A percentile compares a stretch with the other conserved stretches of the same genome.
Evolutionary conservation across 768 basidiomycete genomes (phyloP).

Genomic region (Boletus pseudo-olivaceus): DNA sequence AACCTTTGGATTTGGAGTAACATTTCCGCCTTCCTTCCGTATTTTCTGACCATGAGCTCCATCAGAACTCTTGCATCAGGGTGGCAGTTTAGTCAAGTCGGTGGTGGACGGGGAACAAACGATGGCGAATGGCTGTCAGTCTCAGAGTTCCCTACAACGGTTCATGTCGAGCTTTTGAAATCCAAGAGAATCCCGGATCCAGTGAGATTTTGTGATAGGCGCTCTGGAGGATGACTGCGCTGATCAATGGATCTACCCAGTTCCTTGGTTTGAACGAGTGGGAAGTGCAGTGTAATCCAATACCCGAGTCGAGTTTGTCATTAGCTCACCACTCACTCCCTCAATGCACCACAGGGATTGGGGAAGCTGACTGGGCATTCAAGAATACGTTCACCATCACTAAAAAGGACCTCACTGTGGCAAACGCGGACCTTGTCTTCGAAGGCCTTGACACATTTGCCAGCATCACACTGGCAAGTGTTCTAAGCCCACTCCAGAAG

Average conservation of each 20-base stretch:
- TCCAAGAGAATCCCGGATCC: constrained; percentile 77
- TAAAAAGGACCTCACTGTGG: constrained; percentile 40
- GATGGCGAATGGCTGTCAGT: constrained; percentile 65
- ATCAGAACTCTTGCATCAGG: constrained; percentile 35
- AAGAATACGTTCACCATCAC: constrained; percentile 57
- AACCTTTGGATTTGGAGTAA: not conserved
- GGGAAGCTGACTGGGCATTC: constrained; percentile 85
- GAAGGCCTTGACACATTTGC: constrained; percentile 93
- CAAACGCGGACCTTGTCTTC: constrained; percentile 73
- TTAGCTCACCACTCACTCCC: not conserved
- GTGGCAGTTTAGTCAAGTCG: constrained; percentile 70
- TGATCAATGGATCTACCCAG: constrained; percentile 37
- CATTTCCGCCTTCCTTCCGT: not conserved
- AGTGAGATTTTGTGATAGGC: constrained; percentile 41
- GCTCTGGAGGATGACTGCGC: not conserved
- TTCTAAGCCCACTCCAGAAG: not conserved
- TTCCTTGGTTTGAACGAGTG: constrained; percentile 79
- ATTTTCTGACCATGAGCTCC: constrained; percentile 14
- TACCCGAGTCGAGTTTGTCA: not conserved
- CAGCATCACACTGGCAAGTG: constrained; percentile 56
- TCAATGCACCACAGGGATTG: constrained; percentile 60
- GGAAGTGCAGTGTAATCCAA: constrained; percentile 77
- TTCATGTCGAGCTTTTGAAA: constrained; percentile 83
- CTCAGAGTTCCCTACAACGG: constrained; percentile 74
- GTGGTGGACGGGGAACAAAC: constrained; percentile 54